Evolutionary conservation across 2,329 filamentous ascomycete species (phyloP), one percentile per base, ranked within the genome.

Genomic region (Zymoseptoria passerinii): DNA sequence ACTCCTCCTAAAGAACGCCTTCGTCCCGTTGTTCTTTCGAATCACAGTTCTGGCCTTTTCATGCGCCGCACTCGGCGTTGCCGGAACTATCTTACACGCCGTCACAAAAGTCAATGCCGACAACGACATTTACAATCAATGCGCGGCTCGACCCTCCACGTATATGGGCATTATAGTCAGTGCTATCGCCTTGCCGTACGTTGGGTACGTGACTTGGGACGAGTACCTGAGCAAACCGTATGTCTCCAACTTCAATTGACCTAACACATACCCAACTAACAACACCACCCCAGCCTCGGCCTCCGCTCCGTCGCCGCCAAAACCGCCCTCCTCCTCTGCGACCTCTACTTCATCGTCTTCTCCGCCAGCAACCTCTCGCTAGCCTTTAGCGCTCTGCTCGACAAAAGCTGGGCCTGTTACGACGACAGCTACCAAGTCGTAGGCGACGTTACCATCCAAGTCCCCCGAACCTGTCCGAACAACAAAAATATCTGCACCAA

Each of bases 341-440:
- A 99, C 74, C 80, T 99, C 3, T 86, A 96, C 68, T 99, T 99
- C 72, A 96, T 99, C 69, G 92, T 97, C 49, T 96, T 99, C 77
- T 92, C 96, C 73, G 91, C 92, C 3, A 91, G 92, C 54, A 97
- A 96, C 75, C 82, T 95, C 27, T 89, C 90, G 48, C 78, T 99
- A 63, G 92, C 92, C 1, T 96, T 96, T 71, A 88, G 90, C 70
- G 88, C 90, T 8, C 77, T 96, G 56, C 86, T 80, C 5, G 82
- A 87, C 65, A 76, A 80, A 28, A 78, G 79, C 48, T 86, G 84
- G 71, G 76, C 76, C 7, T 80, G 78, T 65, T 71, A 66, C 55
- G 67, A 69, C 53, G 64, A 66, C 28, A 35, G 54, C 19, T 61
- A 58, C 20, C 58, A 60, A 13, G 29, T 60, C 20, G 56, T 64